These are phyloP conservation scores for Boletales sp. DNA, from an alignment of 768 basidiomycete genomes.

Conservation along the genomic window DNA sequence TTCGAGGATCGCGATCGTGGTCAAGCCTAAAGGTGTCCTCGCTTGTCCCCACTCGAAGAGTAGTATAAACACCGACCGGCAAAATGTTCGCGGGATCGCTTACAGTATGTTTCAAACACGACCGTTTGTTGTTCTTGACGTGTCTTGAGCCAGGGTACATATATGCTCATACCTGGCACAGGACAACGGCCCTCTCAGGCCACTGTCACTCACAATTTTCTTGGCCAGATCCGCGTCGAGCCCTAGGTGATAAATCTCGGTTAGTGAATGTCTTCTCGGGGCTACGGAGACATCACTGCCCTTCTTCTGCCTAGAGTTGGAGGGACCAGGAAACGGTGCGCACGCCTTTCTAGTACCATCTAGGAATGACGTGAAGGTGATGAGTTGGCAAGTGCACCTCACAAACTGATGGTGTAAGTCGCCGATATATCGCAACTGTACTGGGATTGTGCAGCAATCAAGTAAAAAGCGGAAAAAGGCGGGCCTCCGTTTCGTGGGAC, in stretches of 20 bases:
- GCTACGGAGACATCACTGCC: no score
- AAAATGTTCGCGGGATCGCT: conserved; percentile 33
- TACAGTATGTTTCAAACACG: conserved; percentile 4
- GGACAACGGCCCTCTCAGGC: neutral
- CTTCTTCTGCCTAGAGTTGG: no score
- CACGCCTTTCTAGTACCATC: no score
- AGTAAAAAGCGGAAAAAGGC: neutral
- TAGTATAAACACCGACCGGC: conserved; percentile 21
- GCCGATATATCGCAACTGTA: neutral
- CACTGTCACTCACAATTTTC: neutral
- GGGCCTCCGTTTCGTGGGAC: conserved; percentile 9
- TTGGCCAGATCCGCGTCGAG: neutral
- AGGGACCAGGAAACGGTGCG: no score
- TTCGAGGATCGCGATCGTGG: conserved; percentile 27
- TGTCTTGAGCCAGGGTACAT: neutral
- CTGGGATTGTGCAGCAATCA: neutral
- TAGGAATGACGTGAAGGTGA: neutral
- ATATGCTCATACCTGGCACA: neutral
- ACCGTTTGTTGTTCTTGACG: neutral
- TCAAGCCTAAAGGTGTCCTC: conserved; percentile 24
- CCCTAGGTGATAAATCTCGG: neutral
- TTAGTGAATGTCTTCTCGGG: neutral
- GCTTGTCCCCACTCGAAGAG: conserved; percentile 19
- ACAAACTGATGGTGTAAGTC: neutral
- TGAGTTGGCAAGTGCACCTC: neutral